Evolutionary conservation across 2,329 filamentous ascomycete species (phyloP), one percentile per base, ranked within the genome.

Genomic region (Chrysoporthe deuterocubensis): DNA sequence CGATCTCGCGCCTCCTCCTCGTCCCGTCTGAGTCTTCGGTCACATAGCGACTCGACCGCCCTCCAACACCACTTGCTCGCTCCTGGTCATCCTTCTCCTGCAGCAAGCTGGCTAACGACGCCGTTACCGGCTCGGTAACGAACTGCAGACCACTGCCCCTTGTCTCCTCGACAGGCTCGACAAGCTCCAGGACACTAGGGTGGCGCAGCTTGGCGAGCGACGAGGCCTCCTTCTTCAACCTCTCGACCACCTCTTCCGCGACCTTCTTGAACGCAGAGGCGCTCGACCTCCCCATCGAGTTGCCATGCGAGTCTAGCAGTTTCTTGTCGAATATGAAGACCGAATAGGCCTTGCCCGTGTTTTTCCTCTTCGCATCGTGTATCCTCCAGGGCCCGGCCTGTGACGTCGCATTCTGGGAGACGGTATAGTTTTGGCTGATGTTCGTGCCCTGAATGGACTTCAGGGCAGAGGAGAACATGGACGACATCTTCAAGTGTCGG

Each of bases 331-430:
- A 97, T 72, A 98, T 90, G 75, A 98, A 99, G 72, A 98, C 90
- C 18, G 94, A 97, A 66, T 91, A 96, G 8, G 90, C 80, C 78
- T 96, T 97, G 72, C 92, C 93, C 0, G 94, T 97, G 42, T 92
- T 93, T 81, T 97, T 98, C 82, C 96, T 96, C 84, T 97, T 98
- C 68, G 92, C 94, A 81, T 97, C 94, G 85, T 95, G 95, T 75
- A 99, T 96, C 82, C 94, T 97, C 96, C 96, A 99, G 68, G 94
- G 93, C 21, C 96, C 96, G 18, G 94, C 92, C 64, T 89, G 89
- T 63, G 93, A 92, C n/a, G 89, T 90, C 13, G 92, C 87, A 69
- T 88, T 89, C 37, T 90, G 85, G 32, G 93, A 90, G 72, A 98
- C 85, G 73, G 91, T 89, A 81, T 99, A 99, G 81, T 97, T 96